Conservation (phyloP, 2,329 filamentous ascomycete species). For the Penicillium digitatum region DNA sequence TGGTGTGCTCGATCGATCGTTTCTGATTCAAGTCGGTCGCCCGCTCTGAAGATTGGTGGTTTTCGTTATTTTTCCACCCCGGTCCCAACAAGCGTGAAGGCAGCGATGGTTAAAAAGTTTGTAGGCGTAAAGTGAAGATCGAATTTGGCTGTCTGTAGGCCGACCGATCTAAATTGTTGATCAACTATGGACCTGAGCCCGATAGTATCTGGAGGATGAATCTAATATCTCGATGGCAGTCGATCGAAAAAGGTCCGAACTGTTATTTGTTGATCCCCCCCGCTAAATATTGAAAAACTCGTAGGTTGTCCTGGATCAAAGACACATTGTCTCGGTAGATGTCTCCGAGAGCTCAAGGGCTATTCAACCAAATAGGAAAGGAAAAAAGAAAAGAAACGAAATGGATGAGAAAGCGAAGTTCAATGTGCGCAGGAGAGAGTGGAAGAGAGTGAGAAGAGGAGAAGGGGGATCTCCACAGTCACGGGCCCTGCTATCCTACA, state of each 20-base stretch:
- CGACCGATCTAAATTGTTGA: slow-evolving; percentile 7
- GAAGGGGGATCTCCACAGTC: slow-evolving; percentile 16
- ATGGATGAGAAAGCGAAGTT: not conserved
- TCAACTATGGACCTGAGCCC: slow-evolving; percentile 2
- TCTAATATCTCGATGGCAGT: not conserved
- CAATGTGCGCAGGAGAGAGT: not conserved
- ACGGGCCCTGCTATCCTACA: slow-evolving; percentile 7
- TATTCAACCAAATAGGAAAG: slow-evolving; percentile 13
- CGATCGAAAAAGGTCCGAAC: not conserved
- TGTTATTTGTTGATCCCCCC: slow-evolving; percentile 12
- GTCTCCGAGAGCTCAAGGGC: not conserved
- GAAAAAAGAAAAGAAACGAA: slow-evolving; percentile 5
- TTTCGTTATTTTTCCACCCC: not conserved
- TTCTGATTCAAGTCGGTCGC: not conserved
- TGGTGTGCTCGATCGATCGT: slow-evolving; percentile 7
- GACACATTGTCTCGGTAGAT: slow-evolving; percentile 4
- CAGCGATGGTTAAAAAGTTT: not conserved
- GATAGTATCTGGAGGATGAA: not conserved
- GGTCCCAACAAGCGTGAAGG: not conserved
- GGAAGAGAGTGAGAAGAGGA: slow-evolving; percentile 10
- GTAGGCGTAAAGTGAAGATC: not conserved
- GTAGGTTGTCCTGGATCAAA: not conserved
- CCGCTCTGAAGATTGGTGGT: not conserved
- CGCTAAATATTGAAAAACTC: slow-evolving; percentile 8
- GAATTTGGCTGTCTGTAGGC: not conserved